Evolutionary conservation across 306 rosid species (phyloP).

Genomic region (Trichosanthes cucumerina): DNA sequence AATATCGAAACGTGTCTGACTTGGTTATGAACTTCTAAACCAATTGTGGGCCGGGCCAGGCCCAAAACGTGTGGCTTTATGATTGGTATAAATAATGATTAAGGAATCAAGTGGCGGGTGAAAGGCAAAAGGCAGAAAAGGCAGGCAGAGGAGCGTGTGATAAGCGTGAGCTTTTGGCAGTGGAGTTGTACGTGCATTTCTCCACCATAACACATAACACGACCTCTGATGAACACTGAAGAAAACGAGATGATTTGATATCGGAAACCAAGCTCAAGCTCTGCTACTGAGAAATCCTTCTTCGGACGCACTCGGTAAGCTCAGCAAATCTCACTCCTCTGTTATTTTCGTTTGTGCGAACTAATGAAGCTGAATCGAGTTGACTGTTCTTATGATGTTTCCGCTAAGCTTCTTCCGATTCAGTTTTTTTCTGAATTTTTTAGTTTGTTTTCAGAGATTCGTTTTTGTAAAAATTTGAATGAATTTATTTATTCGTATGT

Average conservation of each 20-base stretch:
- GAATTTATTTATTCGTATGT: background rate
- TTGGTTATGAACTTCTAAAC: too few species aligned
- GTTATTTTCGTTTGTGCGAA: background rate
- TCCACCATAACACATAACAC: background rate
- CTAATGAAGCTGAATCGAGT: background rate
- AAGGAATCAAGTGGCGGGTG: background rate
- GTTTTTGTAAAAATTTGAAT: background rate
- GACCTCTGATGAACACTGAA: background rate
- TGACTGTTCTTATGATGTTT: background rate
- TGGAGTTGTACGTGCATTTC: background rate
- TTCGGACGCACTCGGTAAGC: background rate
- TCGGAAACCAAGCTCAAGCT: background rate
- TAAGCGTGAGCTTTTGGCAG: background rate
- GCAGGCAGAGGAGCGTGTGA: background rate
- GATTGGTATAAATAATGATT: background rate
- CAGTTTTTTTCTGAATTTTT: background rate
- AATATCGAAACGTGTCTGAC: background rate
- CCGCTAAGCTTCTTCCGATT: background rate
- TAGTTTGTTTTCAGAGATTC: background rate
- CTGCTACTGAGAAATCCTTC: background rate
- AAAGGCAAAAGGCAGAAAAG: background rate
- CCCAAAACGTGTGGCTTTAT: background rate
- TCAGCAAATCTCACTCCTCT: background rate
- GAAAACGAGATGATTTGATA: constrained; percentile 3
- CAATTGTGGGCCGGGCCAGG: background rate